Base-by-base conservation (phyloP, 2,329 filamentous ascomycete genomes). In the Thielaviopsis musarum region DNA sequence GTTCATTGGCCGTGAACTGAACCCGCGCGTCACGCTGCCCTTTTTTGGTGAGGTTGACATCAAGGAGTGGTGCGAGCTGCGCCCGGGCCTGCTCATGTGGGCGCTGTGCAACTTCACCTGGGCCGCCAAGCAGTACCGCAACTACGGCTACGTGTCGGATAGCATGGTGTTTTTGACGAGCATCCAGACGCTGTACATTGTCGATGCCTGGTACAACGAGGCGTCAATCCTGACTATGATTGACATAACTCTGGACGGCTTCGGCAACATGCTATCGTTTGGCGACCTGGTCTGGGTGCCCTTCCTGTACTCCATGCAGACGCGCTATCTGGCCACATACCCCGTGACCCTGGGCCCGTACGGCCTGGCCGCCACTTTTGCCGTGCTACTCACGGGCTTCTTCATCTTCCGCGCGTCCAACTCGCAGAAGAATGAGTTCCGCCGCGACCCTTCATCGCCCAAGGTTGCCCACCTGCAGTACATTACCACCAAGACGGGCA, bases 1-100 rank as follows among this genome's bases (percentile, higher is more conserved):
- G 83, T 97, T 90, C 73, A 96, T 97, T 64, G 91, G 91, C 21
- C 87, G 91, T 28, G 91, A 97, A 71, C 82, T 97, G 62, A 97
- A 97, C 72, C 91, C 91, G 2, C 88, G 91, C 55, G 71, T 94
- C 62, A 81, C 78, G 0, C 73, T 95, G 24, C 90, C 90, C 1
- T 70, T 94, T 55, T 77, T 95, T 64, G 88, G 89, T 61, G 86
- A 89, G 65, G 78, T 96, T 56, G 91, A 97, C 68, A 85, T 97
- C 72, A 96, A 96, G 73, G 78, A 84, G 62, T 96, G 85, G 70
- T 87, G 87, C 70, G 91, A 97, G 72, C 77, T 96, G 67, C 84
- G 91, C n/a, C 91, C 91, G 0, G 91, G 91, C 54, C 80, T 97
- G 76, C 79, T 95, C 56, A 88, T 88, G 57, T 97, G 89, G 88